Conservation (phyloP, 441 rosid genomes). For the Hypseocharis bilobata region DNA sequence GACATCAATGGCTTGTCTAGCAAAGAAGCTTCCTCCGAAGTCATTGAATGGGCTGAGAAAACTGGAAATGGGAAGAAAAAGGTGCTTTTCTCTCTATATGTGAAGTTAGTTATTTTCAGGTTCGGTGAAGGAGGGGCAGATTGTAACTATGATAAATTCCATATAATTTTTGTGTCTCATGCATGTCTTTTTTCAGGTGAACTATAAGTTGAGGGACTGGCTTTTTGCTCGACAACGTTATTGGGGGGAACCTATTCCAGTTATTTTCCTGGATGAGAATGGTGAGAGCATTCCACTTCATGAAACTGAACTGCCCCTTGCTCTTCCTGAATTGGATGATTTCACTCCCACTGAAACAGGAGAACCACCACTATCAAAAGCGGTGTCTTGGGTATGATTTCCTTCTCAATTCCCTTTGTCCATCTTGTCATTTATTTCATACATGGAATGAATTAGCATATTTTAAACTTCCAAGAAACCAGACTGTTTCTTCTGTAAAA, state of each 20-base stretch:
- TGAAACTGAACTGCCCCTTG: conserved; percentile 77
- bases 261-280: conserved; percentile 57
- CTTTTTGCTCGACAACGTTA: conserved; percentile 98
- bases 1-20: conserved; percentile 69
- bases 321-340: conserved; percentile 79
- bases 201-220: conserved; percentile 93
- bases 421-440: background rate
- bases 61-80: conserved; percentile 75
- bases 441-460: background rate
- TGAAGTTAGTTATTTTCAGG: conserved; percentile 8
- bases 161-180: conserved; percentile 3
- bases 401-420: background rate
- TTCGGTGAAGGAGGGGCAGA: conserved; percentile 2
- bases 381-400: conserved; percentile 61
- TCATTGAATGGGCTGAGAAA: conserved; percentile 75
- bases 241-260: conserved; percentile 98
- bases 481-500: background rate
- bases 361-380: conserved; percentile 86
- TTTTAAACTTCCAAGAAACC: background rate
- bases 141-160: background rate
- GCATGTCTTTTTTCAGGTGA: conserved; percentile 47
- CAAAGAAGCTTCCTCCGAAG: conserved; percentile 56
- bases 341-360: conserved; percentile 91
- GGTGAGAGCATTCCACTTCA: conserved; percentile 57
- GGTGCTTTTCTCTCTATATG: conserved; percentile 32